Evolutionary conservation across 352 stramenopile species (phyloP).

Genomic region (Blastocystis sp.): DNA sequence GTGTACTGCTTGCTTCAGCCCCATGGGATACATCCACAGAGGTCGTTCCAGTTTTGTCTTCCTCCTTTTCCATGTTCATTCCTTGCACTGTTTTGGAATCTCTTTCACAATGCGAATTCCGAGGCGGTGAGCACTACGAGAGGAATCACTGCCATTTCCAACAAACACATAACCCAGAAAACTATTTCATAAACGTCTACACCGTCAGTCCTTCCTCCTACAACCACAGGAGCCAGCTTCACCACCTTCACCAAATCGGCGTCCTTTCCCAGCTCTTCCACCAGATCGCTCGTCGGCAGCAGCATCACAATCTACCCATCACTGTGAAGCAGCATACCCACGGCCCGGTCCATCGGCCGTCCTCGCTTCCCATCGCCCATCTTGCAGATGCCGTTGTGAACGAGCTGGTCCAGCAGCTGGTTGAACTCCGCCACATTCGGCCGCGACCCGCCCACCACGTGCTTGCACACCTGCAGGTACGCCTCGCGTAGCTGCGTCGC

Average conservation of each 20-base stretch:
- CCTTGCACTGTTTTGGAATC: too few relatives aligned
- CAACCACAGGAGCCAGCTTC: constrained; percentile 14
- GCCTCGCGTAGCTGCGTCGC: neutral
- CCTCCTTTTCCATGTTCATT: too few relatives aligned
- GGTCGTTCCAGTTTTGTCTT: too few relatives aligned
- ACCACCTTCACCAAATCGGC: constrained; percentile 38
- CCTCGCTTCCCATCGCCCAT: constrained; percentile 2
- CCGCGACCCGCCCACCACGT: constrained; percentile 19
- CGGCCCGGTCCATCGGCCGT: constrained; percentile 26
- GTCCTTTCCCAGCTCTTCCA: neutral
- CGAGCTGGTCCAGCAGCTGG: constrained; percentile 14
- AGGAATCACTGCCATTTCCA: too few relatives aligned
- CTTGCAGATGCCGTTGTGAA: constrained; percentile 60
- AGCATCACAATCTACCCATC: constrained; percentile 49
- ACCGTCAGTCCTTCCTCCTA: too few relatives aligned
- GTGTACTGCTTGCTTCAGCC: too few relatives aligned
- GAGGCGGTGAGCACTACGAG: too few relatives aligned
- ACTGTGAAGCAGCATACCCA: neutral
- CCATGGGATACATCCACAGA: too few relatives aligned
- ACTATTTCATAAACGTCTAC: too few relatives aligned
- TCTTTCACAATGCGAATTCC: too few relatives aligned
- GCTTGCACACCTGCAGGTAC: constrained; percentile 51
- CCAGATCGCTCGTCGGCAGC: neutral
- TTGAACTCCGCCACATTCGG: constrained; percentile 34
- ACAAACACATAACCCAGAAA: too few relatives aligned